Percentiles rank a stretch among this genome's conserved stretches.
These are phyloP conservation scores for Moesziomyces sp. DNA, from an alignment of 1,284 basidiomycete species.

Conservation along the genomic window DNA sequence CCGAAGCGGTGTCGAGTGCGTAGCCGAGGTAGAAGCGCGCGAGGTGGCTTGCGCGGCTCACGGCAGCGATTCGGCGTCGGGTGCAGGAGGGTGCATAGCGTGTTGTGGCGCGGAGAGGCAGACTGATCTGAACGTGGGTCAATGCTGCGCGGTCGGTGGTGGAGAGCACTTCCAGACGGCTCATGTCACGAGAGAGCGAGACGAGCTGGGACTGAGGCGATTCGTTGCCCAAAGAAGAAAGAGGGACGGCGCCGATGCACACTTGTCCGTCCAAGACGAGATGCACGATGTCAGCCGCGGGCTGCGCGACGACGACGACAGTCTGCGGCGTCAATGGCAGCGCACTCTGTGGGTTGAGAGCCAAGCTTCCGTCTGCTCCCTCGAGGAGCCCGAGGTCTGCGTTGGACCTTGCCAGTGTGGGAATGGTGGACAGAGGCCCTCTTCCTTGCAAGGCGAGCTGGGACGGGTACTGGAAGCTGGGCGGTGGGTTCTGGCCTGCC, in stretches of 20 bases:
- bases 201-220: not conserved
- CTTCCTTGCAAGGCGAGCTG: constrained; percentile 30
- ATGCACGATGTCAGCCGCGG: not conserved
- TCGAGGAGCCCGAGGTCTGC: constrained; percentile 27
- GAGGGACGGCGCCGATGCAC: constrained; percentile 13
- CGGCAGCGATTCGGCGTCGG: constrained; percentile 12
- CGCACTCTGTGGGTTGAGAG: constrained; percentile 11
- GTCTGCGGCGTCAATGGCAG: constrained; percentile 26
- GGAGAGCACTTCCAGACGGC: constrained; percentile 1
- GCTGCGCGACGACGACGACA: constrained; percentile 21
- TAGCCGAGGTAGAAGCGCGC: constrained; percentile 48
- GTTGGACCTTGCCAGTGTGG: constrained; percentile 10
- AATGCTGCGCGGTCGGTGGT: not conserved
- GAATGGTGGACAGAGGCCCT: constrained; percentile 19
- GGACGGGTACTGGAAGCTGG: constrained; percentile 26
- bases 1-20: constrained; percentile 37
- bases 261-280: constrained; percentile 38
- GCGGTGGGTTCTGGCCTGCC: constrained; percentile 38
- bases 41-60: constrained; percentile 31
- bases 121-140: constrained; percentile 2
- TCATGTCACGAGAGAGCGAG: constrained; percentile 22
- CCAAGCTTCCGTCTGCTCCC: constrained; percentile 14
- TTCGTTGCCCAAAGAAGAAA: not conserved
- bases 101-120: constrained; percentile 13
- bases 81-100: constrained; percentile 11